Conservation (phyloP, 768 basidiomycete genomes). For the Lactifluus rugatus region DNA sequence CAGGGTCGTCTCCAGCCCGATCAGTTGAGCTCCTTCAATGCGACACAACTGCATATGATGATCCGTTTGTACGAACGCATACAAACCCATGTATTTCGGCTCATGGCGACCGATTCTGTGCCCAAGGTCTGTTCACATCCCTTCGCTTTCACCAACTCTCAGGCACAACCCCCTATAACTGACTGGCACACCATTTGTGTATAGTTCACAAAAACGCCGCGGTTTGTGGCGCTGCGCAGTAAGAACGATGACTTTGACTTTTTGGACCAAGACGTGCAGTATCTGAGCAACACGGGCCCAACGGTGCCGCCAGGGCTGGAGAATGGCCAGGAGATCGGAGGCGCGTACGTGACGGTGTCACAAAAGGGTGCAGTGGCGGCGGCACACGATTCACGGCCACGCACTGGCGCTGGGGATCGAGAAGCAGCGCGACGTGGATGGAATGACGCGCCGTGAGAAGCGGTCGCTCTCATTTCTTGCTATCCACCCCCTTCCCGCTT, state of each 20-base stretch:
- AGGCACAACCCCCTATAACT: not conserved
- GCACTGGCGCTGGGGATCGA: constrained; percentile 5
- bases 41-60: constrained; percentile 91
- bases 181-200: not conserved
- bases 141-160: too few relatives aligned
- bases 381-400: constrained; percentile 39
- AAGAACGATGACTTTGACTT: constrained; percentile 72
- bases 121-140: constrained; percentile 55
- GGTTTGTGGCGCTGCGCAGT: constrained; percentile 69
- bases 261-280: constrained; percentile 41
- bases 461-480: not conserved
- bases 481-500: not conserved
- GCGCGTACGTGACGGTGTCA: constrained; percentile 81
- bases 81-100: constrained; percentile 89
- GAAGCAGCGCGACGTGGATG: constrained; percentile 11
- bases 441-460: constrained; percentile 10
- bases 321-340: constrained; percentile 50
- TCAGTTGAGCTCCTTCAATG: constrained; percentile 77
- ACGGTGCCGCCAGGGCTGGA: constrained; percentile 61
- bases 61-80: constrained; percentile 92
- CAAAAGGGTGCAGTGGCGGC: constrained; percentile 48
- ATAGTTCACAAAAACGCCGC: constrained; percentile 82
- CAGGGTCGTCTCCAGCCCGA: constrained; percentile 74
- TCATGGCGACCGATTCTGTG: constrained; percentile 99
- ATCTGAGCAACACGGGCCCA: constrained; percentile 27